These are phyloP conservation scores for Pseudocercospora crystallina DNA, from an alignment of 2,329 filamentous ascomycete genomes.

Conservation along the genomic window DNA sequence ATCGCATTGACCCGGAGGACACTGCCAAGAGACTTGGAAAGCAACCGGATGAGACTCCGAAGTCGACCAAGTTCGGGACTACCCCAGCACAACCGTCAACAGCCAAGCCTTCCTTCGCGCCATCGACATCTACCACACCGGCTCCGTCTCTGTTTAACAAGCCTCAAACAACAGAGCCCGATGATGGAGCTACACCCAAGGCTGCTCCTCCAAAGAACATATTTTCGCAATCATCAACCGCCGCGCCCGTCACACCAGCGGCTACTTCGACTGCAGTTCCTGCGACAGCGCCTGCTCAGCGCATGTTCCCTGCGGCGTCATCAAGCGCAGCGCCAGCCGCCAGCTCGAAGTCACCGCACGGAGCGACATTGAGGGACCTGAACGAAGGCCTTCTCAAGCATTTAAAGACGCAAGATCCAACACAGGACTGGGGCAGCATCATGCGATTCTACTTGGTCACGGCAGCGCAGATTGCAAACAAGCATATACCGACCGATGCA, in stretches of 20 bases:
- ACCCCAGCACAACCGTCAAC: slow-evolving; percentile 14
- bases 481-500: slow-evolving; percentile 8
- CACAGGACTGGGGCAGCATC: slow-evolving; percentile 31
- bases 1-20: slow-evolving; percentile 14
- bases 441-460: slow-evolving; percentile 28
- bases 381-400: slow-evolving; percentile 32
- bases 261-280: slow-evolving; percentile 12
- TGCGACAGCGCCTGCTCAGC: slow-evolving; percentile 16
- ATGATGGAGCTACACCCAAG: slow-evolving; percentile 1
- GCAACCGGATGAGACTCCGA: slow-evolving; percentile 13
- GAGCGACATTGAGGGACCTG: slow-evolving; percentile 22
- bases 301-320: background rate
- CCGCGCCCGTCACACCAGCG: slow-evolving; percentile 14
- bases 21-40: slow-evolving; percentile 2
- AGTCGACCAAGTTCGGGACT: slow-evolving; percentile 10
- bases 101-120: slow-evolving; percentile 15
- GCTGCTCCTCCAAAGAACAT: slow-evolving; percentile 13
- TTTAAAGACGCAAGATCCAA: slow-evolving; percentile 24
- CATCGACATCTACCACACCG: slow-evolving; percentile 4
- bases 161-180: slow-evolving; percentile 1
- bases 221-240: slow-evolving; percentile 7
- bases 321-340: background rate
- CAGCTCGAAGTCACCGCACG: background rate
- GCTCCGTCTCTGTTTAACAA: slow-evolving; percentile 12
- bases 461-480: slow-evolving; percentile 26